Evolutionary conservation across 306 rosid species (phyloP).

Genomic region (Vigna mungo): DNA sequence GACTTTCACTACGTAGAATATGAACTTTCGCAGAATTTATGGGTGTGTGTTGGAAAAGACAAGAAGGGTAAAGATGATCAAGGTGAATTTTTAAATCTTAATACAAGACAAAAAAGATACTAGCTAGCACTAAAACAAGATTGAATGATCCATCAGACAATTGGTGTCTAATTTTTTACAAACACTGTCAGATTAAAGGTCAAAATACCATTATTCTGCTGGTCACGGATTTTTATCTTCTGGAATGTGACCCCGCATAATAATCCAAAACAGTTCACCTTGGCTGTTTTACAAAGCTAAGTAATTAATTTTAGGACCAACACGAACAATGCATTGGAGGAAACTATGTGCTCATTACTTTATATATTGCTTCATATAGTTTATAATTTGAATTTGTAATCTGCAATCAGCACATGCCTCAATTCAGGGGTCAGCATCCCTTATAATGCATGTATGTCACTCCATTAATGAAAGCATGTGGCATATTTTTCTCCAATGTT

Average conservation of each 20-base stretch:
- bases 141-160: slow-evolving; percentile 50
- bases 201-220: slow-evolving; percentile 49
- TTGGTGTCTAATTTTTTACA: slow-evolving; percentile 41
- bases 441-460: slow-evolving; percentile 35
- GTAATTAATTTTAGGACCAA: slow-evolving; percentile 29
- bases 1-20: slow-evolving; percentile 36
- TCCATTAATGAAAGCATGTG: slow-evolving; percentile 34
- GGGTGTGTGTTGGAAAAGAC: neutral
- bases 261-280: too few relatives aligned
- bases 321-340: slow-evolving; percentile 7
- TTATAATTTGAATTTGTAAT: slow-evolving; percentile 14
- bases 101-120: slow-evolving; percentile 49
- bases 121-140: slow-evolving; percentile 42
- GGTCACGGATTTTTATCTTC: slow-evolving; percentile 48
- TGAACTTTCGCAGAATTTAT: slow-evolving; percentile 37
- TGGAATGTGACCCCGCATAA: neutral
- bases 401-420: slow-evolving; percentile 54
- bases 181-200: slow-evolving; percentile 41
- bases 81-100: slow-evolving; percentile 25
- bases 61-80: slow-evolving; percentile 21
- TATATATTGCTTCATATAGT: slow-evolving; percentile 20
- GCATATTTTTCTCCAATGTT: slow-evolving; percentile 31
- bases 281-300: slow-evolving; percentile 20
- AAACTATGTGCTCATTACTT: slow-evolving; percentile 2
- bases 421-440: slow-evolving; percentile 41